A percentile compares a stretch with the other conserved stretches of the same genome.
These are phyloP conservation scores for Didymella lethalis DNA, from an alignment of 2,329 filamentous ascomycete species.

Conservation along the genomic window DNA sequence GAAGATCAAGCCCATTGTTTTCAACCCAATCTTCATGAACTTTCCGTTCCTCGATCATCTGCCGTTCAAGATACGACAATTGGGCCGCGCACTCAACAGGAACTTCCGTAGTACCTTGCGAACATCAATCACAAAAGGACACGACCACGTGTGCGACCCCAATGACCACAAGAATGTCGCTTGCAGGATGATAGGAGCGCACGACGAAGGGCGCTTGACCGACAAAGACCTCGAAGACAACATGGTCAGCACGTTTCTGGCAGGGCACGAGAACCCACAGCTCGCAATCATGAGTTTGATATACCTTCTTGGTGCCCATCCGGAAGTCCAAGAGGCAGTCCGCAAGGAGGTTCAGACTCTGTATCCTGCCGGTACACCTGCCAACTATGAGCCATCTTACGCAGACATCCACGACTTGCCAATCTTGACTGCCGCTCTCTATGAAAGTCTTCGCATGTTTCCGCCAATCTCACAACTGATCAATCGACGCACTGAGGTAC, in stretches of 20 bases:
- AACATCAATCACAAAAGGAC: slow-evolving; percentile 33
- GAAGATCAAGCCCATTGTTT: slow-evolving; percentile 40
- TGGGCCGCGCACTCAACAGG: slow-evolving; percentile 30
- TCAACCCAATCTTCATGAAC: slow-evolving; percentile 39
- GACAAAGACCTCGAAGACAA: slow-evolving; percentile 41
- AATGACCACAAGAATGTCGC: slow-evolving; percentile 30
- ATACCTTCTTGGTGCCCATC: slow-evolving; percentile 35
- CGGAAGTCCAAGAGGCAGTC: slow-evolving; percentile 29
- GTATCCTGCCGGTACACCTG: slow-evolving; percentile 23
- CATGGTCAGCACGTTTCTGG: slow-evolving; percentile 37
- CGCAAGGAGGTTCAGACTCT: slow-evolving; percentile 32
- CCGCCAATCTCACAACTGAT: slow-evolving; percentile 61
- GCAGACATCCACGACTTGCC: slow-evolving; percentile 50
- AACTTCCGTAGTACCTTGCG: slow-evolving; percentile 33
- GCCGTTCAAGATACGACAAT: slow-evolving; percentile 30
- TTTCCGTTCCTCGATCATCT: slow-evolving; percentile 38
- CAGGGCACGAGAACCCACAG: slow-evolving; percentile 41
- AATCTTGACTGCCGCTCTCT: slow-evolving; percentile 55
- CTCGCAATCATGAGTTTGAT: slow-evolving; percentile 37
- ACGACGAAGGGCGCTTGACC: slow-evolving; percentile 30
- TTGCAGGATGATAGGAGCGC: slow-evolving; percentile 34
- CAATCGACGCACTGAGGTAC: slow-evolving; percentile 52
- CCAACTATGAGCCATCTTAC: slow-evolving; percentile 31
- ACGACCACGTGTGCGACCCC: slow-evolving; percentile 36
- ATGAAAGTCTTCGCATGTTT: slow-evolving; percentile 59